Evolutionary conservation across 805 yeast species (phyloP), one percentile per base, ranked within the genome.

Genomic region (Teunomyces tritomae): DNA sequence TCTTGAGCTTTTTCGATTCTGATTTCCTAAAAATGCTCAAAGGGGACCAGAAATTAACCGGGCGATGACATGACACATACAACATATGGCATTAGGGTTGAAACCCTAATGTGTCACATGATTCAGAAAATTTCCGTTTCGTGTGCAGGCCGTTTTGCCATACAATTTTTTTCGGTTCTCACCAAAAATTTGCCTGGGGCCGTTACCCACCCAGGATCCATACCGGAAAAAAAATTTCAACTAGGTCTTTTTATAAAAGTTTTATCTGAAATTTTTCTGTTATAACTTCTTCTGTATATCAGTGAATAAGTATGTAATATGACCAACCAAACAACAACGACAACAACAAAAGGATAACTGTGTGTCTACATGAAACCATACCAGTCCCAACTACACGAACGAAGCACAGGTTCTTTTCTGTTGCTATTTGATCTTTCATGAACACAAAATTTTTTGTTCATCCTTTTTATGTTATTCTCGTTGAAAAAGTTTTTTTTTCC

Each of bases 231-330:
- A 29, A 48, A 39, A 39, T 48, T 48, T 45, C 48, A 43, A 39
- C 33, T 34, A 33, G 44, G 45, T 42, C 44, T 43, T 52, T 48
- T 29, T 29, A 44, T 29, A 49, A 49, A 52, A 53, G 49, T 45
- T 49, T 49, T 45, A 40, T 30, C 28, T 20, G 35, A 40, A 43
- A 51, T 49, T 51, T 44, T 50, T 49, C 43, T 37, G 40, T 37
- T 26, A 20, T 20, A 37, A 37, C 42, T 49, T 45, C 45, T 52
- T 49, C 43, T 46, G 39, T 29, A 29, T 32, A 39, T 48, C 51
- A 51, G 56, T 52, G 56, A 53, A 37, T 37, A 37, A 37, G 40
- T 37, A 37, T 13, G 40, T 37, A 37, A 30, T 45, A 5, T 39
- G 16, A 43, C n/a, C 34, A 8, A 37, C 26, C 34, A 32, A 28